phyloP scores from a whole-genome alignment of 148 eudicot genomes.

The Cornus suecica region DNA sequence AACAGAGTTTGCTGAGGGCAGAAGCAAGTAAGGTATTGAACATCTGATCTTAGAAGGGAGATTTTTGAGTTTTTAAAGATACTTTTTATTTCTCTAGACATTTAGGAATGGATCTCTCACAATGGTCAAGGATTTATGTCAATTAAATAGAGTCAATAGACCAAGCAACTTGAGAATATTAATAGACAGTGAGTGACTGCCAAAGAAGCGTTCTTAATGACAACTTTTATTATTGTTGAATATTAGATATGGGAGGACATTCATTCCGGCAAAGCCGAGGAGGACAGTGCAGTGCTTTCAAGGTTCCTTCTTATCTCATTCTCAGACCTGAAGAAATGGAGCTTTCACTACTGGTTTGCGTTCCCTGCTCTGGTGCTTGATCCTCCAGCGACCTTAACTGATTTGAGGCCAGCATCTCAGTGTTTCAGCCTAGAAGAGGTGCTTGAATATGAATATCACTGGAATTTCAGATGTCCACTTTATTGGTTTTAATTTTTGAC shows the following conservation, averaged over 20 bases:
- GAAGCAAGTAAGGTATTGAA: slow-evolving; percentile 71
- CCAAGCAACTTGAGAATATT: neutral
- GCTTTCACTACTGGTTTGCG: slow-evolving; percentile 79
- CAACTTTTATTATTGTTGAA: neutral
- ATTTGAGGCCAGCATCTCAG: slow-evolving; percentile 75
- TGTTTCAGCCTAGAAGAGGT: slow-evolving; percentile 75
- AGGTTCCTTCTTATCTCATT: slow-evolving; percentile 83
- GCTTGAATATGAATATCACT: slow-evolving; percentile 2
- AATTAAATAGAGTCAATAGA: neutral
- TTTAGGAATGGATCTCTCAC: neutral
- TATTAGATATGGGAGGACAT: slow-evolving; percentile 82
- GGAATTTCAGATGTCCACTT: neutral
- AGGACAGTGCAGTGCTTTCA: slow-evolving; percentile 67
- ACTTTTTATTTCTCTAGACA: neutral
- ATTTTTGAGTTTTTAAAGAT: neutral
- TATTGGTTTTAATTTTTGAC: slow-evolving; percentile 6
- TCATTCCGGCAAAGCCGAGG: slow-evolving; percentile 65
- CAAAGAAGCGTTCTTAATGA: neutral
- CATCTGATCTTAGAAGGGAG: neutral
- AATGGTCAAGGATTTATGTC: neutral
- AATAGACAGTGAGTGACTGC: neutral
- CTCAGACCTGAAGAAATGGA: slow-evolving; percentile 92
- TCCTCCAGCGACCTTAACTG: slow-evolving; percentile 70
- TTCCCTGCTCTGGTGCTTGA: slow-evolving; percentile 78
- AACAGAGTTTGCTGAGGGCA: slow-evolving; percentile 53